Evolutionary conservation across 148 eudicot genomes (phyloP), one percentile per base, ranked within the genome.

Genomic region (Limonium bicolor): DNA sequence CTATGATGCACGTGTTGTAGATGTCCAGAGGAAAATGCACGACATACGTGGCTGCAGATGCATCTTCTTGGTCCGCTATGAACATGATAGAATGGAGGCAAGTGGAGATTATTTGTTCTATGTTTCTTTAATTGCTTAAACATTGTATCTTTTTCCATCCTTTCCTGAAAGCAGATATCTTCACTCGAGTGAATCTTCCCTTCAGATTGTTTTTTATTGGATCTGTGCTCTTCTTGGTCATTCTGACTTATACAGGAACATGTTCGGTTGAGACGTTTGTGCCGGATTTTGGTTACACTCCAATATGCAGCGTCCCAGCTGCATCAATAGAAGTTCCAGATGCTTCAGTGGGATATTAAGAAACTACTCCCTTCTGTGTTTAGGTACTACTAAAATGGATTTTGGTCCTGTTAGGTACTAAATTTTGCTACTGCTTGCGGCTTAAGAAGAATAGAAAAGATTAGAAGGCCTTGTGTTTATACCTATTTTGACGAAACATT

Each of bases 1-100:
- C 42, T 84, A 63, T 33, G 99, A 90, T 42, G 95, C 84, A 7
- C 82, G 43, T 54, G 56, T 90, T 22, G 22, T 70, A 2, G 76
- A 62, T 16, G 60, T 90, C 36, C 72, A 74, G 38, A 60, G 72
- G 51, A 85, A 66, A 55, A 66, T 76, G 84, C 99, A 90, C 56
- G 99, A 90, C 51, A 69, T 85, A 43, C 64, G 95, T 62, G 99
- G 95, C 37, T 90, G 99, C 73, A 68, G 99, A 65, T 90, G 99
- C 72, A 55, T 80, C 57, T 90, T 90, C 76, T 53, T 56, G 59
- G 68, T 90, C 31, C 69, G 67, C 46, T 90, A 90, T 39, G 69
- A 64, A 58, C 95, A 90, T 38, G 80, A 81, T 42, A 69, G 64
- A 27, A 53, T 60, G 0, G 74, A 85, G 95, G 97, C 59, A 66